These are phyloP conservation scores for Eimeria acervulina DNA, from an alignment of 169 alveolate species.

Conservation along the genomic window DNA sequence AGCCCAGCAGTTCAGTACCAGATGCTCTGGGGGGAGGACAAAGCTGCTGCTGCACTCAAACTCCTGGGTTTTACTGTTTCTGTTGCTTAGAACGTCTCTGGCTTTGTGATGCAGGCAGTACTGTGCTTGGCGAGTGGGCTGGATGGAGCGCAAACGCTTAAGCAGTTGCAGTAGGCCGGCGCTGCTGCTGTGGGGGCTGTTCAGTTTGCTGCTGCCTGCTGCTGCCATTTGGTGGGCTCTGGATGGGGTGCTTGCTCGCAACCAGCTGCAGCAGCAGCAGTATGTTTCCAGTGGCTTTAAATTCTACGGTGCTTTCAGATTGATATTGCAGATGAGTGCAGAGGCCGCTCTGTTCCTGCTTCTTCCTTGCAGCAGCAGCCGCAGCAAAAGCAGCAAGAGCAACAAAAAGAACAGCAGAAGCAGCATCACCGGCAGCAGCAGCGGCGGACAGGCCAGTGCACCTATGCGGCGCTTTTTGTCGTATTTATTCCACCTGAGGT, in stretches of 20 bases:
- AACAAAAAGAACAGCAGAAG: not conserved
- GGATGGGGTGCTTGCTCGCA: not conserved
- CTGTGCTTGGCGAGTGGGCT: conserved; percentile 55
- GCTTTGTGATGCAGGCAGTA: conserved; percentile 40
- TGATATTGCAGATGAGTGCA: conserved; percentile 33
- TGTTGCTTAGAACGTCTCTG: not conserved
- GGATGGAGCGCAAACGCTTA: conserved; percentile 32
- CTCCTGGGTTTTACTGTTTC: not conserved
- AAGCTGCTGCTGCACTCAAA: not conserved
- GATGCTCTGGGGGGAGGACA: not conserved
- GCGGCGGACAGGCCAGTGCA: not conserved
- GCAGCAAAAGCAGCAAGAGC: not conserved
- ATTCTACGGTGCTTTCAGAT: not conserved
- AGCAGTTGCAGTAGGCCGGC: conserved; percentile 62
- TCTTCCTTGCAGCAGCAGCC: conserved; percentile 14
- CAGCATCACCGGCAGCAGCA: conserved; percentile 3
- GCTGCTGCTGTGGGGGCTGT: conserved; percentile 46
- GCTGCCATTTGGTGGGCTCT: conserved; percentile 39
- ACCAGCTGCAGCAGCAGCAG: conserved; percentile 49
- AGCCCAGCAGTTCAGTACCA: not conserved
- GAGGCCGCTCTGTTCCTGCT: conserved; percentile 34
- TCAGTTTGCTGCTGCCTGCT: conserved; percentile 72
- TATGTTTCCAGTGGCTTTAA: not conserved
- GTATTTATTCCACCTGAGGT: conserved; percentile 50
- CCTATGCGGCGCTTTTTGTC: not conserved